Percentiles rank a stretch among this genome's conserved stretches.
phyloP scores from a whole-genome alignment of 345 rosid genomes.

The Draba incana region DNA sequence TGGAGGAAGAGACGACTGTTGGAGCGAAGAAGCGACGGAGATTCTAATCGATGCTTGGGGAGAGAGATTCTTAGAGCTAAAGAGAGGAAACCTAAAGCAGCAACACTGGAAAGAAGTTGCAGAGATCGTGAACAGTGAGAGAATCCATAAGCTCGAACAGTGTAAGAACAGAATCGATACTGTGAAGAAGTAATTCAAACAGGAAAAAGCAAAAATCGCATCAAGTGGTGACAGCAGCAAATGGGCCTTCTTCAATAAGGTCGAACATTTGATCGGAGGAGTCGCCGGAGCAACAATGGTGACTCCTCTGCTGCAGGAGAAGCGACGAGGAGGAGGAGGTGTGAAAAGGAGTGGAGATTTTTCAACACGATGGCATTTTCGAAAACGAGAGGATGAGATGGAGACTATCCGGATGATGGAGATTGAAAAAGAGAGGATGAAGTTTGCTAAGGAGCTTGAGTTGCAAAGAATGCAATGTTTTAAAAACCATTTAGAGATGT shows the following conservation, averaged over 20 bases:
- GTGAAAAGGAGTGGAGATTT: conserved; percentile 35
- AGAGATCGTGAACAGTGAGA: conserved; percentile 65
- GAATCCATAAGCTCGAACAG: conserved; percentile 55
- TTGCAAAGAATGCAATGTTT: conserved; percentile 75
- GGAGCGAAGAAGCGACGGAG: conserved; percentile 82
- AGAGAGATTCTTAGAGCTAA: conserved; percentile 70
- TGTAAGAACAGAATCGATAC: conserved; percentile 92
- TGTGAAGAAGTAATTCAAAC: conserved; percentile 79
- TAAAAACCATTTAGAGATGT: conserved; percentile 68
- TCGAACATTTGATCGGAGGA: conserved; percentile 56
- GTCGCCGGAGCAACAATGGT: conserved; percentile 34
- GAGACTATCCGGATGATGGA: conserved; percentile 49
- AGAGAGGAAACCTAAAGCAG: conserved; percentile 82
- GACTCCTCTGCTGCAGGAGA: conserved; percentile 36
- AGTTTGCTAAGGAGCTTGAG: conserved; percentile 73
- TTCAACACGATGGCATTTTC: conserved; percentile 35
- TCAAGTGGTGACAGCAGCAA: conserved; percentile 47
- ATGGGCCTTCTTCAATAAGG: conserved; percentile 67
- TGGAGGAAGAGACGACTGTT: conserved; percentile 79
- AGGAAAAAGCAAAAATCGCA: conserved; percentile 60
- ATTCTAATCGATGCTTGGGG: conserved; percentile 84
- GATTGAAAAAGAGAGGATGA: conserved; percentile 80
- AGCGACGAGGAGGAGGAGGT: conserved; percentile 12
- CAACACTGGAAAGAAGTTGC: conserved; percentile 86
- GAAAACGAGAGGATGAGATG: conserved; percentile 18